A percentile compares a stretch with the other conserved stretches of the same genome.
These are phyloP conservation scores for Leccinum pellstonianum DNA, from an alignment of 768 basidiomycete species.

Conservation along the genomic window DNA sequence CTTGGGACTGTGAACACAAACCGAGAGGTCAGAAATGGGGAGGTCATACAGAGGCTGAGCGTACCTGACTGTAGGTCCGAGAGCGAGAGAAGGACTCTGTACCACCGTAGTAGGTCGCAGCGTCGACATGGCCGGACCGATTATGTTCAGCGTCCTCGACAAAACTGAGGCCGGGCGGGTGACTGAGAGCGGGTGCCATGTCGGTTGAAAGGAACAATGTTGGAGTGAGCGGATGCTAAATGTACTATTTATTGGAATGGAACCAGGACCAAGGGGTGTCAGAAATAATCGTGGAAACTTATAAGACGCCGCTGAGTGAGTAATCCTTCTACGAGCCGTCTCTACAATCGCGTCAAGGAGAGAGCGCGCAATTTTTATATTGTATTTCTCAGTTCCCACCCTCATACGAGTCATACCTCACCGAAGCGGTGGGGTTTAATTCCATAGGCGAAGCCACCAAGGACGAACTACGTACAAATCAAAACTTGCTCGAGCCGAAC, in stretches of 20 bases:
- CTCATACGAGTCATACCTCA: neutral
- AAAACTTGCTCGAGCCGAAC: neutral
- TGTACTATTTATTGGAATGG: constrained; percentile 2
- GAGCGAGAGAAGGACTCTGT: constrained; percentile 77
- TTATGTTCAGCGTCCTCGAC: constrained; percentile 54
- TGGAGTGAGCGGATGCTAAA: neutral
- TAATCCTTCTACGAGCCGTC: neutral
- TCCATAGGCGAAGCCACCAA: neutral
- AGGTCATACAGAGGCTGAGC: constrained; percentile 32
- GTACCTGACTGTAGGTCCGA: constrained; percentile 85
- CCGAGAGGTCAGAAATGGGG: constrained; percentile 17
- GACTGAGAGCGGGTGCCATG: constrained; percentile 67
- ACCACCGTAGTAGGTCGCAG: constrained; percentile 80
- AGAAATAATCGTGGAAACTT: neutral
- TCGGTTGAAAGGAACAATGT: neutral
- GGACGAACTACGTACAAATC: too few species aligned
- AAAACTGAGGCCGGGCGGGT: constrained; percentile 65
- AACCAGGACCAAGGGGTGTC: constrained; percentile 16
- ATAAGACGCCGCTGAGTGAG: neutral
- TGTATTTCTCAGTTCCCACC: too few species aligned
- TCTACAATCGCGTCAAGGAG: too few species aligned
- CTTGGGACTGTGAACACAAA: constrained; percentile 50
- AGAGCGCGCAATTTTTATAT: too few species aligned
- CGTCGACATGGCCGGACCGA: constrained; percentile 58
- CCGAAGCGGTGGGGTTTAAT: neutral